phyloP scores from a whole-genome alignment of 1,284 basidiomycete genomes.

The Grifola frondosa region DNA sequence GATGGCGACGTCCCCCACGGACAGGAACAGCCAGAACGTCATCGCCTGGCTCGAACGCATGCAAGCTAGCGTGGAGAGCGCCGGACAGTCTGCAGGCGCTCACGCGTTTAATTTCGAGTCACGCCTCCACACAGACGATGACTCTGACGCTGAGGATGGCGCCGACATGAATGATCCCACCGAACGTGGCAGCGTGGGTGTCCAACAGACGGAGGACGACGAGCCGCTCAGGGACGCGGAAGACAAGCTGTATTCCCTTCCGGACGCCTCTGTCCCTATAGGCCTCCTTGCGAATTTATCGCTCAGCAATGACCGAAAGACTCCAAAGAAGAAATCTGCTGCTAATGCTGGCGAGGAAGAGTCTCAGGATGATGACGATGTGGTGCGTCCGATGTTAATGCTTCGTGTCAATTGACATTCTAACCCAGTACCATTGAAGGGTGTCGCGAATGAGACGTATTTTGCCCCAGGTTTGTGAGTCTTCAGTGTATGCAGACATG shows the following conservation, averaged over 20 bases:
- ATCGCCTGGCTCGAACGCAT: slow-evolving; percentile 67
- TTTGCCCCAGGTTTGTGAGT: slow-evolving; percentile 67
- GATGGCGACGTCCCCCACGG: slow-evolving; percentile 70
- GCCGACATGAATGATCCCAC: slow-evolving; percentile 24
- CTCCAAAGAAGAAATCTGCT: slow-evolving; percentile 33
- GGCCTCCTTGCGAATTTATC: slow-evolving; percentile 72
- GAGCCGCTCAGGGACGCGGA: slow-evolving; percentile 31
- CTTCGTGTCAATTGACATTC: background rate
- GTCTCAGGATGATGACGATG: slow-evolving; percentile 62
- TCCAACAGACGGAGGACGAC: slow-evolving; percentile 25
- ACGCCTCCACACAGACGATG: slow-evolving; percentile 26
- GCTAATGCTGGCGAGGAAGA: slow-evolving; percentile 34
- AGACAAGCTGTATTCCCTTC: slow-evolving; percentile 51
- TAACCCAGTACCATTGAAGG: too few relatives aligned
- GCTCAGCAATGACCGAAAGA: slow-evolving; percentile 49
- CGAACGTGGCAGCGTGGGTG: slow-evolving; percentile 26
- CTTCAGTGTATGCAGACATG: background rate
- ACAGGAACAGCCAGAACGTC: slow-evolving; percentile 63
- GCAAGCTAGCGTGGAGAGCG: slow-evolving; percentile 37
- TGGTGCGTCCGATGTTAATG: slow-evolving; percentile 57
- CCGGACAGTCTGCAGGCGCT: slow-evolving; percentile 26
- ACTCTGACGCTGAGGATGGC: slow-evolving; percentile 26
- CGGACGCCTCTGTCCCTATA: slow-evolving; percentile 68
- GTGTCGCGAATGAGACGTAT: slow-evolving; percentile 80
- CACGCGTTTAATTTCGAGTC: slow-evolving; percentile 45